These are phyloP conservation scores for Botrytis sinoallii DNA, from an alignment of 2,329 filamentous ascomycete genomes.

Conservation along the genomic window DNA sequence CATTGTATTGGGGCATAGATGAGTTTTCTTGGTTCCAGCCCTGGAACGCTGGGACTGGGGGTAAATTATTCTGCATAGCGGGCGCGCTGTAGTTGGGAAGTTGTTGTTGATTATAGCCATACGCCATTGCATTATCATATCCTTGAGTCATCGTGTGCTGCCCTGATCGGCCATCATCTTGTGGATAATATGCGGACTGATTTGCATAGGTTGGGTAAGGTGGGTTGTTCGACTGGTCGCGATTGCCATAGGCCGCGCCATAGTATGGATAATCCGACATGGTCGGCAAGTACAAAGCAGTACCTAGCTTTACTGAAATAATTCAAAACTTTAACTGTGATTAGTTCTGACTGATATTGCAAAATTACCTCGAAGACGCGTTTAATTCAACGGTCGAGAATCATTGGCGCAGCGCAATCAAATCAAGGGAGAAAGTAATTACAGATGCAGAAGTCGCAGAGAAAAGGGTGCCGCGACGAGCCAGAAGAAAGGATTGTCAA, in stretches of 20 bases:
- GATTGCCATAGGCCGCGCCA: slow-evolving; percentile 36
- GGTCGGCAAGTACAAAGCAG: slow-evolving; percentile 18
- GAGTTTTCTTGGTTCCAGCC: slow-evolving; percentile 35
- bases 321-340: not conserved
- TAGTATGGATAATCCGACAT: slow-evolving; percentile 51
- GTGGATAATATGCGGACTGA: slow-evolving; percentile 32
- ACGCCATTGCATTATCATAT: slow-evolving; percentile 32
- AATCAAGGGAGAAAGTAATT: slow-evolving; percentile 23
- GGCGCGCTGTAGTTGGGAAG: slow-evolving; percentile 32
- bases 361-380: slow-evolving; percentile 23
- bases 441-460: not conserved
- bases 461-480: not conserved
- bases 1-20: slow-evolving; percentile 27
- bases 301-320: slow-evolving; percentile 5
- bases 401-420: slow-evolving; percentile 29
- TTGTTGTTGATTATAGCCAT: slow-evolving; percentile 33
- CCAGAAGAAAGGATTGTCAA: slow-evolving; percentile 1
- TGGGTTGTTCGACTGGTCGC: slow-evolving; percentile 29
- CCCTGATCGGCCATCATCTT: slow-evolving; percentile 26
- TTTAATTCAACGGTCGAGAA: slow-evolving; percentile 27
- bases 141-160: slow-evolving; percentile 30
- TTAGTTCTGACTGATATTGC: slow-evolving; percentile 12
- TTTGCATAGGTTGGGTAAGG: slow-evolving; percentile 29
- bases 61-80: slow-evolving; percentile 30
- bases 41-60: slow-evolving; percentile 35